These are phyloP conservation scores for Lepraria neglecta DNA, from an alignment of 495 filamentous ascomycete species.

Conservation along the genomic window DNA sequence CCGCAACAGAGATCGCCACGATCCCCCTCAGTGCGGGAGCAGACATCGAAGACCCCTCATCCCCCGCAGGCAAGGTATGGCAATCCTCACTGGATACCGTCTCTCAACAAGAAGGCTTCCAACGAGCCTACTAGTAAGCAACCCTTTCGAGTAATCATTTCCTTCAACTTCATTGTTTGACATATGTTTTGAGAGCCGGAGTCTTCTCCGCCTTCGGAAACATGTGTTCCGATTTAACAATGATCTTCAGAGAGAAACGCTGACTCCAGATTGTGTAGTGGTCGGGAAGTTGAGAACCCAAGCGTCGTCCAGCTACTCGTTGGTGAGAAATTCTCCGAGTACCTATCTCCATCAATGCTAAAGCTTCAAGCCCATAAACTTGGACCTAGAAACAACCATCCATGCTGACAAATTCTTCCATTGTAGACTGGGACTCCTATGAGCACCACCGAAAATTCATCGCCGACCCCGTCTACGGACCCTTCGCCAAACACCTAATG, in stretches of 20 bases:
- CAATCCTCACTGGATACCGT: conserved; percentile 20
- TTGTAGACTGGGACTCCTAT: conserved; percentile 26
- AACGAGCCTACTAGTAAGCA: conserved; percentile 19
- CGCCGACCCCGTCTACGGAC: conserved; percentile 18
- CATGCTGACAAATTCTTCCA: not conserved
- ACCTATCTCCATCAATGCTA: not conserved
- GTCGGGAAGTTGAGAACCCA: conserved; percentile 23
- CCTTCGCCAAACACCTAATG: conserved; percentile 24
- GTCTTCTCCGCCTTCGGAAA: too few species aligned
- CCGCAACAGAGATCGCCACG: conserved; percentile 27
- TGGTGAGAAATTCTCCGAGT: conserved; percentile 7
- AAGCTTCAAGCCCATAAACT: too few species aligned
- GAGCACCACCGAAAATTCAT: conserved; percentile 25
- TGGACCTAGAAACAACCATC: not conserved
- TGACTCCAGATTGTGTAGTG: not conserved
- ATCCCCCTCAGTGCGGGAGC: conserved; percentile 21
- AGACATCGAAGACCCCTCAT: conserved; percentile 22
- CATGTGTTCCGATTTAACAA: too few species aligned
- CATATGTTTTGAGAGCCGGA: too few species aligned
- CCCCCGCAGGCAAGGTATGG: conserved; percentile 23
- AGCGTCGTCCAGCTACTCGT: conserved; percentile 24
- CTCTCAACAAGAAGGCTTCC: conserved; percentile 24
- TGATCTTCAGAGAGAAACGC: too few species aligned
- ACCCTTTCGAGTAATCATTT: too few species aligned
- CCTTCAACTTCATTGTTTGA: too few species aligned